Base-by-base conservation (phyloP, 495 filamentous ascomycete species). In the Talaromyces borbonicus region DNA sequence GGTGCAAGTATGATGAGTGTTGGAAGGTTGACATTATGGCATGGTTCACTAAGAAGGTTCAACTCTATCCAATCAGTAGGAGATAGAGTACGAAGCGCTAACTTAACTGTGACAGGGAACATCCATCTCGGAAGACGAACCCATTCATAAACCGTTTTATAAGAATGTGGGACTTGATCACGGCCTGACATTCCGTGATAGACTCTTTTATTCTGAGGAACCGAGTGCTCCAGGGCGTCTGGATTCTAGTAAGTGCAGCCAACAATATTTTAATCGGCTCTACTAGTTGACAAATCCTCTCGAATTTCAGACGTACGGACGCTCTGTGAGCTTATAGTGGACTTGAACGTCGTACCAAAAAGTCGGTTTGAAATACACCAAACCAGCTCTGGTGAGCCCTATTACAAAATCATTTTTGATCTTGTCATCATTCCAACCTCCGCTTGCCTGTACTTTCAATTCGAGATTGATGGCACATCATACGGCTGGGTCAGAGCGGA, bases 11-110 rank as follows among this genome's bases (percentile, higher is more conserved):
- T 7, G 49, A 60, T 7, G 54, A 67, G 35, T 39, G 47, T 24
- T 65, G 56, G 43, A 30, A 8, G 26, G 35, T 1, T 8, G 27
- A 4, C 1, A 14, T 35, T 1, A 60, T 67, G 61, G 4, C 0
- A 3, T 69, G 64, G 64, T 63, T 56, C 38, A 66, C 67, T n/a
- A 43, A 41, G 16, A 65, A 61, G 52, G 64, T 62, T 5, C 24
- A 12, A 5, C n/a, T 12, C 15, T 14, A 6, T 25, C 12, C 2
- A 19, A 43, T 20, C 6, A 23, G 4, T 12, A 14, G 16, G n/a
- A 46, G 23, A 7, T n/a, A 19, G 4, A 19, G 2, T 14, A 12
- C 8, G 4, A 18, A 18, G 26, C 9, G 32, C 4, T 16, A 5
- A 11, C 12, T 14, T 35, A 15, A 35, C 12, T 12, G 18, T 5